Conservation (phyloP, 2,329 filamentous ascomycete species). For the Sclerotinia spermophila region DNA sequence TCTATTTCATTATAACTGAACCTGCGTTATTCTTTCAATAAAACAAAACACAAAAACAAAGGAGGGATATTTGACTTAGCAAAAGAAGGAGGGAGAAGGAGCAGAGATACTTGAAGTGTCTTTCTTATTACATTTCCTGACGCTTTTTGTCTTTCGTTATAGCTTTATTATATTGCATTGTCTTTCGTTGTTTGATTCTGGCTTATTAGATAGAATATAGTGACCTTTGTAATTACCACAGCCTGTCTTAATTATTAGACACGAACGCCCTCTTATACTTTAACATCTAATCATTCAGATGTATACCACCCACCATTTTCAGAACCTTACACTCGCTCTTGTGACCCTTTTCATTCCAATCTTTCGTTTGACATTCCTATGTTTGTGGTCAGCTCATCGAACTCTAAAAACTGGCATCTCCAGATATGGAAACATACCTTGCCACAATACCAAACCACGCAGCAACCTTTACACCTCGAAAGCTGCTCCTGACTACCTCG, state of each 20-base stretch:
- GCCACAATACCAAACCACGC: slow-evolving; percentile 33
- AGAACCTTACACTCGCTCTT: slow-evolving; percentile 34
- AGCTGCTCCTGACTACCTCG: slow-evolving; percentile 21
- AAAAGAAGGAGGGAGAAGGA: neutral
- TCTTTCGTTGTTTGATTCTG: neutral
- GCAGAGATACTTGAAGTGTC: too few species aligned
- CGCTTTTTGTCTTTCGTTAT: neutral
- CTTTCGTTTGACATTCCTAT: slow-evolving; percentile 33
- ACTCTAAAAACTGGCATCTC: neutral
- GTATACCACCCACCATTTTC: slow-evolving; percentile 20
- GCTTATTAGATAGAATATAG: neutral
- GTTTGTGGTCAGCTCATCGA: neutral
- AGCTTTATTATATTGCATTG: neutral
- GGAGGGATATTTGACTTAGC: neutral
- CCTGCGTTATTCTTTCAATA: neutral
- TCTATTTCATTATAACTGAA: neutral
- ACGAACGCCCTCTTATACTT: neutral
- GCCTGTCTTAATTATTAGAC: neutral
- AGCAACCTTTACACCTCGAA: slow-evolving; percentile 32
- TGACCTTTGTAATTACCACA: neutral
- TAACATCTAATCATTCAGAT: neutral
- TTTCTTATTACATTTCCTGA: neutral
- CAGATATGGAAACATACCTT: slow-evolving; percentile 28
- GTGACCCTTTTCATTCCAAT: slow-evolving; percentile 32
- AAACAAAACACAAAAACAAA: neutral